Conservation (phyloP, 805 yeast species). For the Metschnikowia aberdeeniae region DNA sequence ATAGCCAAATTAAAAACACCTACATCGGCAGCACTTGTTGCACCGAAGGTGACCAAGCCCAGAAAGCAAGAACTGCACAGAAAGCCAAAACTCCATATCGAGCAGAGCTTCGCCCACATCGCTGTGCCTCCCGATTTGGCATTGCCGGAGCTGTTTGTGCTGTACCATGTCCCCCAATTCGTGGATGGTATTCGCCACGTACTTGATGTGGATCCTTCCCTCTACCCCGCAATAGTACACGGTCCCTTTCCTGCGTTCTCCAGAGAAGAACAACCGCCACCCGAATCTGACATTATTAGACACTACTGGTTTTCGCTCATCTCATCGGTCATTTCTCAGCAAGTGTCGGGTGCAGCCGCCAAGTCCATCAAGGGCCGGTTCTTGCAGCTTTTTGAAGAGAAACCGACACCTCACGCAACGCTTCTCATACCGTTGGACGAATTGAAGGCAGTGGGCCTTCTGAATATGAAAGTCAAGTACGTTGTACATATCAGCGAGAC, state of each 20-base stretch:
- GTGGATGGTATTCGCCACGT: conserved; percentile 29
- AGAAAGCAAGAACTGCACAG: not conserved
- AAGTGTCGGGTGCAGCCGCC: conserved; percentile 81
- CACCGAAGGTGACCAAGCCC: not conserved
- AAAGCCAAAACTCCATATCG: conserved; percentile 12
- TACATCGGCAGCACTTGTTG: too few species aligned
- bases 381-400: conserved; percentile 23
- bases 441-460: conserved; percentile 63
- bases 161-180: conserved; percentile 31
- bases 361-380: conserved; percentile 53
- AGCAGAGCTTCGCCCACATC: conserved; percentile 11
- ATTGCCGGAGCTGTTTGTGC: conserved; percentile 29
- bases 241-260: conserved; percentile 25
- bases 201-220: conserved; percentile 28
- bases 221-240: conserved; percentile 31
- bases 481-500: conserved; percentile 50
- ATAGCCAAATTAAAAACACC: not conserved
- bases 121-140: conserved; percentile 12
- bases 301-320: conserved; percentile 37
- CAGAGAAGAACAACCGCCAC: conserved; percentile 5
- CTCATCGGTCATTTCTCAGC: conserved; percentile 59
- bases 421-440: conserved; percentile 39
- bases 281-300: conserved; percentile 18
- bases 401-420: conserved; percentile 54
- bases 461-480: conserved; percentile 64